Base-by-base conservation (phyloP, 805 yeast genomes). In the Yamadazyma kitorensis region DNA sequence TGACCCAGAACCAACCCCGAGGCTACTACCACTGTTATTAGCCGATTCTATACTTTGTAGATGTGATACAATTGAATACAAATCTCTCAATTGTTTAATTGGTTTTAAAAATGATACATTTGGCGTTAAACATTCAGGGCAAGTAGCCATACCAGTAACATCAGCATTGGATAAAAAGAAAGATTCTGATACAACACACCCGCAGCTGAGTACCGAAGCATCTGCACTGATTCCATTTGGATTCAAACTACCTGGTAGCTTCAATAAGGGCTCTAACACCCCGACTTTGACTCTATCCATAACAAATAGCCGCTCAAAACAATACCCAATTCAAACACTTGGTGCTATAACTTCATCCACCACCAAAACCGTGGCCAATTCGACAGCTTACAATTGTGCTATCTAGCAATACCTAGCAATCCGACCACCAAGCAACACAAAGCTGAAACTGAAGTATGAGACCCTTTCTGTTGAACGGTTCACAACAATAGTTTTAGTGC, bases 131-230 rank as follows among this genome's bases (percentile, higher is more conserved):
- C 69, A 64, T 6, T 31, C 46, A 4, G 57, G 58, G 33, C 70
- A 64, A 1, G 14, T 19, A 2, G 38, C 31, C 2, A 24, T 32
- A 6, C 43, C 43, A 6, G 28, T 19, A 6, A 24, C 29, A 24
- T 36, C 41, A 8, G 26, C 18, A 14, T 31, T 30, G 26, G 40
- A 29, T 10, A 35, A 12, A 34, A 64, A 65, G 14, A 29, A 43
- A 0, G 50, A 33, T 39, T 66, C 71, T 2, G 69, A 61, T 2
- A 52, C 59, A 18, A 67, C 46, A 44, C 72, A 67, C 2, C 72
- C 72, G 44, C 72, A 67, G 3, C 57, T 47, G n/a, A 67, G 52
- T 10, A 65, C 57, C 11, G 60, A 49, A 4, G 62, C 54, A 41
- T 67, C 72, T 2, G 50, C 17, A 5, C 57, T 55, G 2, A 57